These are phyloP conservation scores for Salix arbutifolia DNA, from an alignment of 345 rosid genomes.

Conservation along the genomic window DNA sequence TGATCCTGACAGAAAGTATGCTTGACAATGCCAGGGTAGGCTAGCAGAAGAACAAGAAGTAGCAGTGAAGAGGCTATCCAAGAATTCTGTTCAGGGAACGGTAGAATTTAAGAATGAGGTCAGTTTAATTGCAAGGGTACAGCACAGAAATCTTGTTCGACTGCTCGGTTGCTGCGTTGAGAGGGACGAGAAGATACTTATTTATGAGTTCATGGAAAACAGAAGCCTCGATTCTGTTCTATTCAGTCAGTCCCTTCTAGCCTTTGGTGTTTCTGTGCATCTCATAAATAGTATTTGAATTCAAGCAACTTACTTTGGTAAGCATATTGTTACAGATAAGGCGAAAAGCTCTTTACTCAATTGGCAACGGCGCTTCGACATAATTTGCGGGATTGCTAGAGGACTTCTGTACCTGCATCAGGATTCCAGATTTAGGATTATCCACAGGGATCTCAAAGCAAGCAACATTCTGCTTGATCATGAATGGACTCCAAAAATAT, in stretches of 20 bases:
- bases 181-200: slow-evolving; percentile 63
- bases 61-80: slow-evolving; percentile 79
- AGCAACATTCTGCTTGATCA: slow-evolving; percentile 70
- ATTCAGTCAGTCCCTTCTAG: slow-evolving; percentile 45
- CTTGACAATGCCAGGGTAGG: slow-evolving; percentile 40
- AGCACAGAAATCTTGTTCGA: slow-evolving; percentile 74
- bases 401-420: slow-evolving; percentile 80
- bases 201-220: slow-evolving; percentile 83
- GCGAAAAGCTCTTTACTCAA: slow-evolving; percentile 35
- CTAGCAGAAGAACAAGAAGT: slow-evolving; percentile 57
- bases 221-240: slow-evolving; percentile 65
- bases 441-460: slow-evolving; percentile 77
- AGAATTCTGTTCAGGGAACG: slow-evolving; percentile 61
- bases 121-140: slow-evolving; percentile 69
- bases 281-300: not conserved
- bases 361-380: slow-evolving; percentile 64
- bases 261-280: not conserved
- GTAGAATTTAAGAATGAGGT: slow-evolving; percentile 89
- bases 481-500: slow-evolving; percentile 66
- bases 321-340: slow-evolving; percentile 34
- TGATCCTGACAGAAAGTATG: not conserved
- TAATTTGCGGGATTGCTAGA: slow-evolving; percentile 63
- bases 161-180: slow-evolving; percentile 67
- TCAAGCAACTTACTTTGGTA: not conserved
- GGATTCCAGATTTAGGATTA: slow-evolving; percentile 74